Base-by-base conservation (phyloP, 192 early-diverging fungal species). In the Pilaira anomala region DNA sequence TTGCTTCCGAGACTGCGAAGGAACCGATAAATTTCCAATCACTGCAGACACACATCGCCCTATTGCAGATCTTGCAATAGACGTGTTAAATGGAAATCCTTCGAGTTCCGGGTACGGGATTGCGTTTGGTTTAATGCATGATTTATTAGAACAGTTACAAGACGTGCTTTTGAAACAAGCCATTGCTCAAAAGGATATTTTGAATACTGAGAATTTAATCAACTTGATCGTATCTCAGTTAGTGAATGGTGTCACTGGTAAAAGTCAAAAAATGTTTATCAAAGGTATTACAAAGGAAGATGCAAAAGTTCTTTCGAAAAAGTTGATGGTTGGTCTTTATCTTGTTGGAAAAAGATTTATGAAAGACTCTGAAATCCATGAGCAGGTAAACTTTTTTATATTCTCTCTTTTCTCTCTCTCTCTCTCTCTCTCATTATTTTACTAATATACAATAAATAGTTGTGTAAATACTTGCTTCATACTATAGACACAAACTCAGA, bases 1-100 rank as follows among this genome's bases (percentile, higher is more conserved):
- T 13, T 63, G 62, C 39, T 50, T 63, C 19, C 62, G 62, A 18
- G 62, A 63, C n/a, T 52, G 62, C 26, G 48, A 63, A 16, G 62
- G 62, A 18, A 63, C 62, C 22, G 62, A 63, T 39, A 39, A 25
- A 24, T 51, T 63, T 40, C 62, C 48, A 2, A 33, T 63, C 21
- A 40, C 24, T 24, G 29, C 46, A 16, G 30, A 52, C 21, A 12
- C 29, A 7, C 18, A 40, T n/a, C 28, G 62, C 13, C 39, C 62
- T 4, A 51, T 63, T 24, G 21, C 13, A 16, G 48, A 48, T 41
- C 30, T 28, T 26, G 28, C 62, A 22, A 16, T 52, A 5, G 62
- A 63, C 52, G 62, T 52, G 9, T 24, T 63, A 6, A 63, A 63
- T 26, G 62, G 62, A 9, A 21, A 24, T 16, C 62, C 62, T 51